These are phyloP conservation scores for Leishmania major DNA, from an alignment of 208 protist species.

Conservation along the genomic window DNA sequence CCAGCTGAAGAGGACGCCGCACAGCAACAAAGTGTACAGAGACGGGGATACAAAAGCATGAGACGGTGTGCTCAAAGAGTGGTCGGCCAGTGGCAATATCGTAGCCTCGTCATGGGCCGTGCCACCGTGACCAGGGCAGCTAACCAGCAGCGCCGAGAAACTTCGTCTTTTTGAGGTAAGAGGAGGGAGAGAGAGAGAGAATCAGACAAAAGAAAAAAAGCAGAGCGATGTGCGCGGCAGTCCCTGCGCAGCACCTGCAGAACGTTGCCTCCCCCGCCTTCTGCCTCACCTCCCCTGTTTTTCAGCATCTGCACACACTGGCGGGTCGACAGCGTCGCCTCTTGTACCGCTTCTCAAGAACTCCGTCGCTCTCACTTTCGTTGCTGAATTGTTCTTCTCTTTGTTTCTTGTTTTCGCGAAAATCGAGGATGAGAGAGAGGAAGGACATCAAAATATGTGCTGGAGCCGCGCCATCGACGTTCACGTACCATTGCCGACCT, in stretches of 20 bases:
- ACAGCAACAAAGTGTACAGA: not conserved
- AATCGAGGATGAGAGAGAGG: too few relatives aligned
- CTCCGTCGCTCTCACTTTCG: not conserved
- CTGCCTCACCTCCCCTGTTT: too few relatives aligned
- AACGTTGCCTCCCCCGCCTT: not conserved
- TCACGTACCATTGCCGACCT: not conserved
- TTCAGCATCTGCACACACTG: not conserved
- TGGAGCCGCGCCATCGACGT: not conserved
- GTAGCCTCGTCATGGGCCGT: not conserved
- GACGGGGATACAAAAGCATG: not conserved
- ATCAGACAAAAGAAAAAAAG: not conserved
- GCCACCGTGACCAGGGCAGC: not conserved
- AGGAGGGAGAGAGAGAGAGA: not conserved
- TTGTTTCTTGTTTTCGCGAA: too few relatives aligned
- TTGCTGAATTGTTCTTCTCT: not conserved
- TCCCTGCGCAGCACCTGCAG: not conserved
- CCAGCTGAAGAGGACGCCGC: not conserved
- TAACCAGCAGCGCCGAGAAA: not conserved
- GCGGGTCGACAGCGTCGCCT: not conserved
- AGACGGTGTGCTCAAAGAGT: not conserved
- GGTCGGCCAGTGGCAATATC: not conserved
- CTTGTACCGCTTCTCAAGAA: not conserved
- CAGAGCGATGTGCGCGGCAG: not conserved
- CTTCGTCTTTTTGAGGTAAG: not conserved
- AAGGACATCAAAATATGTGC: too few relatives aligned